Conservation (phyloP, 768 basidiomycete species). For the Cystoderma amianthinum region DNA sequence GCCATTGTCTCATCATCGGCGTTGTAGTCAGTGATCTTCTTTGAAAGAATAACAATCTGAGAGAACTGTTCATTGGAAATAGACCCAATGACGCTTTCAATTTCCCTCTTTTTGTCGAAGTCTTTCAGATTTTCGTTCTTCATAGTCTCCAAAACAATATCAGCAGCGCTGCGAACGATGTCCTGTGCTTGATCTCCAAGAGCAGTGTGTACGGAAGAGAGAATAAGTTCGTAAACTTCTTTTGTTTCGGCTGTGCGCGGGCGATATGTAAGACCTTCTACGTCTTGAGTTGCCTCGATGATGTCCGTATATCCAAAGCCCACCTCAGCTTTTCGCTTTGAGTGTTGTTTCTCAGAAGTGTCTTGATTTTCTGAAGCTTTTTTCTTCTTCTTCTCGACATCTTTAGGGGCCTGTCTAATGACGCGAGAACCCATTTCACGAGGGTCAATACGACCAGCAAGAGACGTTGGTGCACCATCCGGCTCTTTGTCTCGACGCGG, state of each 20-base stretch:
- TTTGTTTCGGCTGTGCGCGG: constrained; percentile 93
- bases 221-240: constrained; percentile 89
- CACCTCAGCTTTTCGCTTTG: constrained; percentile 54
- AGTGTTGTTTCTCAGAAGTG: constrained; percentile 43
- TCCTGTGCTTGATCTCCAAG: constrained; percentile 96
- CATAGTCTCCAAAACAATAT: constrained; percentile 79
- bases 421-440: constrained; percentile 93
- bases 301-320: constrained; percentile 86
- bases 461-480: constrained; percentile 91
- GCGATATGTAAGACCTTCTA: constrained; percentile 89
- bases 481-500: constrained; percentile 92
- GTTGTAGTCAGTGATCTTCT: constrained; percentile 95
- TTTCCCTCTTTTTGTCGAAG: constrained; percentile 95
- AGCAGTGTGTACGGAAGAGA: constrained; percentile 72
- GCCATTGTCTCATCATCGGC: constrained; percentile 76
- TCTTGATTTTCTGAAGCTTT: constrained; percentile 53
- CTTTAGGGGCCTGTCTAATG: constrained; percentile 74
- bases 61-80: constrained; percentile 72
- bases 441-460: constrained; percentile 85
- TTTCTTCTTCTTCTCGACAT: constrained; percentile 91
- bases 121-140: constrained; percentile 89
- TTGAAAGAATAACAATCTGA: constrained; percentile 76
- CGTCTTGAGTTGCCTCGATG: constrained; percentile 87
- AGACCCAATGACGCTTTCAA: constrained; percentile 67
- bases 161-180: constrained; percentile 93